Evolutionary conservation across 2,329 filamentous ascomycete species (phyloP).

Genomic region (Corinectria fuckeliana): DNA sequence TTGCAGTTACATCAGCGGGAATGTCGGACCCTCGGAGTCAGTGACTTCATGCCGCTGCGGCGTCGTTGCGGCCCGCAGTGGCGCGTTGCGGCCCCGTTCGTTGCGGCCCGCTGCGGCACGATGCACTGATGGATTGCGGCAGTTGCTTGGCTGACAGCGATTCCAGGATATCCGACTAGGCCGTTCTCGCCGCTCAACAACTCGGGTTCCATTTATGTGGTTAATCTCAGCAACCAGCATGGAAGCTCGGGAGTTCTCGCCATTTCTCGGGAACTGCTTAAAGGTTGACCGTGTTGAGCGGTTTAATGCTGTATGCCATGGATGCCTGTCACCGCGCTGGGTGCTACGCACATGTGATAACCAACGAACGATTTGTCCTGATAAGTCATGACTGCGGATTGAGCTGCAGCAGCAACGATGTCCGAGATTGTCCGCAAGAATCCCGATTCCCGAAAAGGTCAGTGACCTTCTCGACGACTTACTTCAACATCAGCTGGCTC

Average conservation of each 20-base stretch:
- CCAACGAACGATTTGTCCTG: not conserved
- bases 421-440: conserved; percentile 3
- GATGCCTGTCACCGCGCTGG: not conserved
- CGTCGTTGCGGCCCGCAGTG: not conserved
- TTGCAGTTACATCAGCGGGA: not conserved
- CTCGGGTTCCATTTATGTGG: not conserved
- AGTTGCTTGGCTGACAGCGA: not conserved
- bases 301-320: not conserved
- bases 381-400: not conserved
- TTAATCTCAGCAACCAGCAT: not conserved
- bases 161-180: not conserved
- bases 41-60: not conserved
- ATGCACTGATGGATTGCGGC: not conserved
- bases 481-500: not conserved
- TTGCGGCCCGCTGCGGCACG: not conserved
- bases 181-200: not conserved
- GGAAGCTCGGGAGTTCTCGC: not conserved
- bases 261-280: not conserved
- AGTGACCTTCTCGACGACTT: not conserved
- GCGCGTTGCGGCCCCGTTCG: not conserved
- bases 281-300: not conserved
- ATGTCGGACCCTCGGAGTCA: not conserved
- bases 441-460: not conserved
- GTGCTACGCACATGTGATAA: not conserved
- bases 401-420: not conserved